Percentiles rank a stretch among this genome's conserved stretches.
Conservation (phyloP, 2,329 filamentous ascomycete species). For the Botrytis cinerea region DNA sequence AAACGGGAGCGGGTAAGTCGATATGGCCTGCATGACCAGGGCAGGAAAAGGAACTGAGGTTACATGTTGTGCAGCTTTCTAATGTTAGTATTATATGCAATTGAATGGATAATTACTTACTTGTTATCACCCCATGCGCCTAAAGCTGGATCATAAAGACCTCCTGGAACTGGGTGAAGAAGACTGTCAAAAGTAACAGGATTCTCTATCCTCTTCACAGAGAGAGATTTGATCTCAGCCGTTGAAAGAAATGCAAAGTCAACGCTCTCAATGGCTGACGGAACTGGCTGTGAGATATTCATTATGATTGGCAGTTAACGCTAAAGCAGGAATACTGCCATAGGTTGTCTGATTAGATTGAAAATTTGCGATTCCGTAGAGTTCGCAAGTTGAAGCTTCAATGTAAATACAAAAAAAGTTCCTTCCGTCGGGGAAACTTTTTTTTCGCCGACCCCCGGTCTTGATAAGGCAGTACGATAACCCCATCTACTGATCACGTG, state of each 20-base stretch:
- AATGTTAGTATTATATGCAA: constrained; percentile 12
- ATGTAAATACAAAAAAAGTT: constrained; percentile 22
- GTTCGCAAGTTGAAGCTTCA: constrained; percentile 16
- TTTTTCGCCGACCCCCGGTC: constrained; percentile 21
- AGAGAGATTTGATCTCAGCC: constrained; percentile 82
- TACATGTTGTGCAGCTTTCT: constrained; percentile 85
- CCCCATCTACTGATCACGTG: neutral
- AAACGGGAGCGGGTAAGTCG: constrained; percentile 88
- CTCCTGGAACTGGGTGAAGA: constrained; percentile 84
- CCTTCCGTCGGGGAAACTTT: constrained; percentile 18
- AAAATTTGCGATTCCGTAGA: constrained; percentile 6
- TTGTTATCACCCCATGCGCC: constrained; percentile 85
- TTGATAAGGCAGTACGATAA: constrained; percentile 22
- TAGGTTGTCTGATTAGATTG: constrained; percentile 19
- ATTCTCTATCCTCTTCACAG: constrained; percentile 92
- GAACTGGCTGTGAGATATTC: constrained; percentile 78
- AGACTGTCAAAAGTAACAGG: constrained; percentile 92
- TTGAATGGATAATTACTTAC: constrained; percentile 52
- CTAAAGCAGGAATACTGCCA: constrained; percentile 26
- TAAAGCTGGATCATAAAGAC: constrained; percentile 88
- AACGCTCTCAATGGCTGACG: constrained; percentile 81
- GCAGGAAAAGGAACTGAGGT: constrained; percentile 77
- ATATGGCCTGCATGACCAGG: constrained; percentile 95
- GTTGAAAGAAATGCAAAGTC: constrained; percentile 85
- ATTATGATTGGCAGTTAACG: constrained; percentile 45